phyloP scores from a whole-genome alignment of 2,329 filamentous ascomycete genomes.

The Phoma sp. region DNA sequence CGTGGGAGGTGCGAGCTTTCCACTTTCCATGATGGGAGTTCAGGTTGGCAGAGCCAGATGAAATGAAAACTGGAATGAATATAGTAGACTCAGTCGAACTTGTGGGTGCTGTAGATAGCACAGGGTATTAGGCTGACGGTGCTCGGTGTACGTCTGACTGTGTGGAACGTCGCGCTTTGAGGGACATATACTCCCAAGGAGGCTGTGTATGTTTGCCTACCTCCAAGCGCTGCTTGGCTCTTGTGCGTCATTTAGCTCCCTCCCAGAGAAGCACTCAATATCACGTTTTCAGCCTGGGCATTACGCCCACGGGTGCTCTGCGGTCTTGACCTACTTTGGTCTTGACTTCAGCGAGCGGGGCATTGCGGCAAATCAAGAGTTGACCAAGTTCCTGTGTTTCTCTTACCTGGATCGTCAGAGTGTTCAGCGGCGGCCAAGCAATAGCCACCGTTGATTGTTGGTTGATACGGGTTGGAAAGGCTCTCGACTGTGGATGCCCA shows the following conservation, averaged over 20 bases:
- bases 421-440: not conserved
- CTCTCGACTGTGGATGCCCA: not conserved
- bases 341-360: not conserved
- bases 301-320: slow-evolving; percentile 6
- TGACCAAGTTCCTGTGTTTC: not conserved
- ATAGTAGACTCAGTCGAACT: not conserved
- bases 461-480: not conserved
- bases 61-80: not conserved
- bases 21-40: slow-evolving; percentile 26
- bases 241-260: slow-evolving; percentile 10
- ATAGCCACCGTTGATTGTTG: not conserved
- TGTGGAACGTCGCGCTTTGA: not conserved
- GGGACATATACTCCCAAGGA: slow-evolving; percentile 2
- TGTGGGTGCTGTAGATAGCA: not conserved
- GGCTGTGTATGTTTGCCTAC: slow-evolving; percentile 12
- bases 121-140: not conserved
- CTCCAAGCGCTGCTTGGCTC: slow-evolving; percentile 13
- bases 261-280: not conserved
- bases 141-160: not conserved
- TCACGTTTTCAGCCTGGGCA: slow-evolving; percentile 9
- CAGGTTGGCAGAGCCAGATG: not conserved
- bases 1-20: slow-evolving; percentile 34
- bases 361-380: not conserved
- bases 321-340: not conserved
- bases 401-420: not conserved